A percentile compares a stretch with the other conserved stretches of the same genome.
phyloP scores from a whole-genome alignment of 306 rosid genomes.

The Trifolium subterraneum region DNA sequence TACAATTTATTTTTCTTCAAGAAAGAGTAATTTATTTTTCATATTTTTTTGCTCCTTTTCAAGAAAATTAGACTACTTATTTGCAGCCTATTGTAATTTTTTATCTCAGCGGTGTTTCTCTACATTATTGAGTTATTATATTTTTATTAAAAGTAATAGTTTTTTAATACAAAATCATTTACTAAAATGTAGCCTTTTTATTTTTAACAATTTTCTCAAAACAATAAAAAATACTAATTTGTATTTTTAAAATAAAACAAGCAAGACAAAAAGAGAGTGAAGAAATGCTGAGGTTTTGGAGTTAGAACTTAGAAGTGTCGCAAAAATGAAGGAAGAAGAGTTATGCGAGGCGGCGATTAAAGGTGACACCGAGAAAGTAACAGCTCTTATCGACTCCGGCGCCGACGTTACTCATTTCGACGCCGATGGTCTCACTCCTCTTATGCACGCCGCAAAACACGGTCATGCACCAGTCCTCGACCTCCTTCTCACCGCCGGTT shows the following conservation, averaged over 20 bases:
- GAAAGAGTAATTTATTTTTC: no score
- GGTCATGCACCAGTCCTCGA: conserved; percentile 67
- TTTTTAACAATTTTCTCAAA: no score
- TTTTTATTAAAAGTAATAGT: no score
- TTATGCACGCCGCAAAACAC: conserved; percentile 85
- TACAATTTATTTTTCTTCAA: no score
- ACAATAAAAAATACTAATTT: not conserved
- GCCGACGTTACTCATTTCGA: conserved; percentile 71
- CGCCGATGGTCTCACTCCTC: conserved; percentile 74
- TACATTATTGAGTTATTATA: no score
- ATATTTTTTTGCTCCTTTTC: no score
- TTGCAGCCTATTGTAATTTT: no score
- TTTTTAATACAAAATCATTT: no score
- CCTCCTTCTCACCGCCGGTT: conserved; percentile 74
- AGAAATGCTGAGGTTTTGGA: not conserved
- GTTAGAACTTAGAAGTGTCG: conserved; percentile 29
- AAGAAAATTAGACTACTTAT: no score
- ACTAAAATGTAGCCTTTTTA: no score
- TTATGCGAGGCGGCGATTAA: conserved; percentile 74
- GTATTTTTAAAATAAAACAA: not conserved
- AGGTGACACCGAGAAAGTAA: conserved; percentile 63
- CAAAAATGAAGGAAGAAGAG: conserved; percentile 57
- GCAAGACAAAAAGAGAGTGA: not conserved
- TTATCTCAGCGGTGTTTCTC: no score
- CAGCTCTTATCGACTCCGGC: conserved; percentile 59